phyloP scores from a whole-genome alignment of 352 stramenopile genomes.

The Pythium brachiatum region DNA sequence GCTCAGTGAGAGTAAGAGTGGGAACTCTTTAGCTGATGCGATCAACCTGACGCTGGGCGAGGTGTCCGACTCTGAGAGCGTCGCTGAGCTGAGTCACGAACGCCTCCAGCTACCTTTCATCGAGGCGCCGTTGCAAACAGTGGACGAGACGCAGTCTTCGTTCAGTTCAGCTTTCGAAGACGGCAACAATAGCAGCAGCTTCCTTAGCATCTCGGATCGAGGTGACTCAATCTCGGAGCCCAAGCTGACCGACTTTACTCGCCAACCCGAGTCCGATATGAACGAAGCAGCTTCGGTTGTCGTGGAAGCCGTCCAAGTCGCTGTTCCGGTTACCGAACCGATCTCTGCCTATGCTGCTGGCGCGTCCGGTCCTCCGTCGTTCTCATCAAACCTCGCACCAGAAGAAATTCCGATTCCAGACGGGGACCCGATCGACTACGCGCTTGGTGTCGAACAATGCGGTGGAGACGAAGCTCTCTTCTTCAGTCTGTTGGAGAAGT shows the following conservation, averaged over 20 bases:
- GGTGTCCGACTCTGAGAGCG: conserved; percentile 27
- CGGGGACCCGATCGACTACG: conserved; percentile 79
- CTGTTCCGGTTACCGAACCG: neutral
- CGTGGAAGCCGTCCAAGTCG: neutral
- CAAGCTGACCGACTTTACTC: conserved; percentile 1
- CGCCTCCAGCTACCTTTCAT: conserved; percentile 8
- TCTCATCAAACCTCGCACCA: conserved; percentile 41
- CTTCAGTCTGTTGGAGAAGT: conserved; percentile 80
- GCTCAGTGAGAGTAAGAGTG: conserved; percentile 26
- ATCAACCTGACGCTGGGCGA: conserved; percentile 18
- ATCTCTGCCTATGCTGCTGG: conserved; percentile 12
- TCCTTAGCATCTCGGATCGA: conserved; percentile 6
- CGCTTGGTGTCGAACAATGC: conserved; percentile 77
- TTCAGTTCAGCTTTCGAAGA: neutral
- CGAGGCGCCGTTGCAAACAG: conserved; percentile 18
- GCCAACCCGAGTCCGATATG: neutral
- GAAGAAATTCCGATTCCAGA: conserved; percentile 76
- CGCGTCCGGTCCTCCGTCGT: conserved; percentile 39
- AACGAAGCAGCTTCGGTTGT: neutral
- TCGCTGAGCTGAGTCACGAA: conserved; percentile 15
- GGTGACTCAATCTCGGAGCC: neutral
- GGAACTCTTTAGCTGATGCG: conserved; percentile 20
- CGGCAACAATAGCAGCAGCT: conserved; percentile 3
- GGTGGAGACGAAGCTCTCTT: conserved; percentile 82
- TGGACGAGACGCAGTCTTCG: conserved; percentile 9